A percentile compares a stretch with the other conserved stretches of the same genome.
Evolutionary conservation across 2,329 filamentous ascomycete genomes (phyloP).

Genomic region (Colletotrichum viniferum): DNA sequence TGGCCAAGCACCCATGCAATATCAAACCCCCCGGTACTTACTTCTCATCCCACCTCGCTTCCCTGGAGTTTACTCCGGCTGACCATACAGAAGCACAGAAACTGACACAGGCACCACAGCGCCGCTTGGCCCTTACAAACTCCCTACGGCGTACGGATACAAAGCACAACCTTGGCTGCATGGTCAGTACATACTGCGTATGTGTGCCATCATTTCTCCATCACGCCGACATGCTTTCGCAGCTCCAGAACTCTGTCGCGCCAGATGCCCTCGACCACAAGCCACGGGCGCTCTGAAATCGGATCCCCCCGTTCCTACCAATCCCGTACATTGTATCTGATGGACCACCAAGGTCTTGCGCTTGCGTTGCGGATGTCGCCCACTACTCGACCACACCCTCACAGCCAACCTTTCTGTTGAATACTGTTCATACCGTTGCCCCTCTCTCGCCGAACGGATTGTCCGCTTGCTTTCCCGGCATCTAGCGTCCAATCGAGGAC

Average conservation of each 20-base stretch:
- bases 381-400: background rate
- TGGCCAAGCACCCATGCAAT: background rate
- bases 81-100: background rate
- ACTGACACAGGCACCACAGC: background rate
- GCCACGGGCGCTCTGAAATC: background rate
- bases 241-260: background rate
- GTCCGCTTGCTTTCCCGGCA: background rate
- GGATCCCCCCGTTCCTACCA: background rate
- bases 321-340: background rate
- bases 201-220: background rate
- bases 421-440: background rate
- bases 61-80: background rate
- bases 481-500: background rate
- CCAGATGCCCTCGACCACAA: background rate
- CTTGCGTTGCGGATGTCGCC: background rate
- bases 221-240: background rate
- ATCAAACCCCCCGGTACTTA: background rate
- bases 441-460: background rate
- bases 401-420: background rate
- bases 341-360: background rate
- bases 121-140: background rate
- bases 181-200: background rate
- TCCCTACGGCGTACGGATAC: background rate
- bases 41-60: background rate
- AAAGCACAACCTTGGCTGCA: background rate